phyloP scores from a whole-genome alignment of 257 asterid species.

The Solanum corneliomulleri region DNA sequence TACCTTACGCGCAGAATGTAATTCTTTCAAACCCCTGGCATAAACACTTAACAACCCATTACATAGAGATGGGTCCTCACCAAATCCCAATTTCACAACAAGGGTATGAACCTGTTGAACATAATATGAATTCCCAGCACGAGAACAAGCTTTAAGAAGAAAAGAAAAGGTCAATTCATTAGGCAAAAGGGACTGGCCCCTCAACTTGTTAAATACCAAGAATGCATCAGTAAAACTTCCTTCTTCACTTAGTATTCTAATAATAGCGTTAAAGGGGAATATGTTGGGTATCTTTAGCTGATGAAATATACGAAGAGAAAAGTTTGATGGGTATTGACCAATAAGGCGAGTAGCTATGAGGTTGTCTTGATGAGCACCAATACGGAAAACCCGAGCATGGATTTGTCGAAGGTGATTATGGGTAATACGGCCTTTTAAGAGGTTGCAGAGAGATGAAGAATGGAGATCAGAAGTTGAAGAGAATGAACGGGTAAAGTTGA shows the following conservation, averaged over 20 bases:
- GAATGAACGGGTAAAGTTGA: background rate
- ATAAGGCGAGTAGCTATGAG: constrained; percentile 73
- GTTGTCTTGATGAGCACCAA: constrained; percentile 47
- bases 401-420: constrained; percentile 53
- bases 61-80: constrained; percentile 30
- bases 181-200: constrained; percentile 17
- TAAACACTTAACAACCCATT: constrained; percentile 51
- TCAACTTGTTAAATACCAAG: constrained; percentile 20
- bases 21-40: constrained; percentile 30
- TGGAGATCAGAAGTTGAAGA: constrained; percentile 2
- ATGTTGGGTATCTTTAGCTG: constrained; percentile 31
- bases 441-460: constrained; percentile 21
- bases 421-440: constrained; percentile 48
- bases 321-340: constrained; percentile 48
- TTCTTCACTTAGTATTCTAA: constrained; percentile 59
- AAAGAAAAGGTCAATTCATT: constrained; percentile 63
- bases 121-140: constrained; percentile 9
- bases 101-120: constrained; percentile 39
- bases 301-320: constrained; percentile 36
- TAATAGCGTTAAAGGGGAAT: constrained; percentile 66
- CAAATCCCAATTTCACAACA: constrained; percentile 35
- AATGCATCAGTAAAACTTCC: constrained; percentile 27
- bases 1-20: constrained; percentile 37
- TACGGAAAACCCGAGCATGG: constrained; percentile 47
- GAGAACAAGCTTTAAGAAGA: constrained; percentile 47